Evolutionary conservation across 306 rosid genomes (phyloP).

Genomic region (Prinsepia uniflora): DNA sequence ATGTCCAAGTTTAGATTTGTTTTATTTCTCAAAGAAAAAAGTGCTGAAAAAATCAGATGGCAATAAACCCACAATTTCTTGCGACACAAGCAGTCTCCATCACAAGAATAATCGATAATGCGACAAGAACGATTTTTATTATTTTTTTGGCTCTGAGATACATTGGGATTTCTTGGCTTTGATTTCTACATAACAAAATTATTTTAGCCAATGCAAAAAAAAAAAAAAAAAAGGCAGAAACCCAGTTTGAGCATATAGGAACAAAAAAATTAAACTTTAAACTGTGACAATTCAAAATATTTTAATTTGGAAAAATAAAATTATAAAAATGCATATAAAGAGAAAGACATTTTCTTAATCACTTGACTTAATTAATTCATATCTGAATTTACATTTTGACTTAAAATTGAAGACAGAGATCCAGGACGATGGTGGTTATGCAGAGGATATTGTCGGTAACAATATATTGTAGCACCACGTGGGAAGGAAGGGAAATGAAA

Average conservation of each 20-base stretch:
- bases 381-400: too few species aligned
- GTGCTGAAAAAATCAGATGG: not conserved
- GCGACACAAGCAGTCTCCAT: not conserved
- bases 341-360: too few species aligned
- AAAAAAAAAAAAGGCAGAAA: too few species aligned
- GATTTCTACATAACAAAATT: not conserved
- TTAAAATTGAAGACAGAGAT: not conserved
- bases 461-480: not conserved
- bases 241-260: too few species aligned
- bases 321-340: too few species aligned
- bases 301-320: too few species aligned
- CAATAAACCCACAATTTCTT: not conserved
- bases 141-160: not conserved
- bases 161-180: not conserved
- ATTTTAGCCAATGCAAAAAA: too few species aligned
- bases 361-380: too few species aligned
- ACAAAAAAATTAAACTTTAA: too few species aligned
- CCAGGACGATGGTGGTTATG: not conserved
- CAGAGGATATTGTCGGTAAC: slow-evolving; percentile 3
- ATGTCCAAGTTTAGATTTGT: not conserved
- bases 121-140: not conserved
- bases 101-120: not conserved
- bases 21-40: not conserved
- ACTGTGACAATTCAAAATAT: too few species aligned
- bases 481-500: too few species aligned